Base-by-base conservation (phyloP, 1,284 basidiomycete species). In the Mycena sp. region DNA sequence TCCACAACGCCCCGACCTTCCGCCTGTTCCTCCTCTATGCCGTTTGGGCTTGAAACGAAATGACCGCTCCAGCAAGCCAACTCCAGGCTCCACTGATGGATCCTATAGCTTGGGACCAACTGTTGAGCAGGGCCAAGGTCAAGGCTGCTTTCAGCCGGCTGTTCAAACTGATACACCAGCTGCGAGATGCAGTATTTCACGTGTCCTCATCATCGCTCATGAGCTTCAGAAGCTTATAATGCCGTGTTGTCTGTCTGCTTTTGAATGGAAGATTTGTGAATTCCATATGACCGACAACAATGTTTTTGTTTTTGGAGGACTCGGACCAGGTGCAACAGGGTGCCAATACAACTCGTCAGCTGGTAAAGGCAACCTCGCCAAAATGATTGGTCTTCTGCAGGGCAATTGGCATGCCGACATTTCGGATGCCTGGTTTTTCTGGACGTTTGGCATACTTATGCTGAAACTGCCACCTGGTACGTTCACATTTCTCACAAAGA, bases 131-230 rank as follows among this genome's bases (percentile, higher is more conserved):
- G 53, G 53, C 19, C 19, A 55, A 21, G 53, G 53, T 17, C 53
- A 23, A 6, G 53, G 53, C 3, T 25, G 32, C 5, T 43, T 46
- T 23, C 29, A 30, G 26, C 53, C 53, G 12, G 53, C 53, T 23
- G 53, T 55, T 10, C 53, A 55, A 38, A 46, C 43, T n/a, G 29
- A 25, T 25, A 55, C 53, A 17, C 53, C 53, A 4, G 53, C 44
- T 17, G 53, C 53, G 9, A 9, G 35, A 2, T 11, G 10, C 4
- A 25, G 29, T 9, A 55, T 55, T n/a, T 14, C 10, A 4, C 25
- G 19, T 3, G 14, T 23, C 6, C n/a, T 55, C n/a, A 28, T 17
- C 9, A 44, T 23, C 10, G 30, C 45, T 12, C 41, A 55, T 26
- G 26, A 30, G 21, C 40, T 55, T 5, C 53, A 55, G 28, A 38